Percentiles rank a stretch among this genome's conserved stretches.
These are phyloP conservation scores for Aspergillus chevalieri DNA, from an alignment of 2,329 filamentous ascomycete species.

Conservation along the genomic window DNA sequence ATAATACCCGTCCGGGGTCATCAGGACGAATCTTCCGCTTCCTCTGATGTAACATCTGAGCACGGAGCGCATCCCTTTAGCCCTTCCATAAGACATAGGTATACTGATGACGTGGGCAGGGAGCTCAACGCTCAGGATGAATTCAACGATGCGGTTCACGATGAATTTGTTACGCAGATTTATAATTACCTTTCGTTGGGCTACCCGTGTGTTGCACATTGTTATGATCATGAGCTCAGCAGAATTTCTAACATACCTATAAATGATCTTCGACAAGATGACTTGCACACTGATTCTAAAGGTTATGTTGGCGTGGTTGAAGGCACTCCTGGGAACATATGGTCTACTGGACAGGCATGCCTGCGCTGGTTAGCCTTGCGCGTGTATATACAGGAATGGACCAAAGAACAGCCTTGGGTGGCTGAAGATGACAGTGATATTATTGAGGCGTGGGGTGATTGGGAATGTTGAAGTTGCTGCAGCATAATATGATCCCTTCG, in stretches of 20 bases:
- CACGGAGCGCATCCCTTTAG: background rate
- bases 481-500: slow-evolving; percentile 37
- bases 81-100: background rate
- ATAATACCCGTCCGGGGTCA: slow-evolving; percentile 14
- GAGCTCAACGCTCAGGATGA: slow-evolving; percentile 34
- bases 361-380: slow-evolving; percentile 78
- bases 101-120: slow-evolving; percentile 20
- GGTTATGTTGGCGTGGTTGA: slow-evolving; percentile 62
- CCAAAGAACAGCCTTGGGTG: slow-evolving; percentile 73
- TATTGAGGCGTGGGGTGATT: slow-evolving; percentile 59
- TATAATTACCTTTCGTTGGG: slow-evolving; percentile 95
- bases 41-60: background rate
- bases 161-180: slow-evolving; percentile 85
- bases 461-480: slow-evolving; percentile 62
- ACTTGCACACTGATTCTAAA: slow-evolving; percentile 58
- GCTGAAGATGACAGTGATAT: slow-evolving; percentile 48
- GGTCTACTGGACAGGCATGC: slow-evolving; percentile 48
- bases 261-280: slow-evolving; percentile 64
- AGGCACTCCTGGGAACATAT: slow-evolving; percentile 40
- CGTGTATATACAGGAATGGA: slow-evolving; percentile 84
- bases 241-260: slow-evolving; percentile 69
- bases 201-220: slow-evolving; percentile 76
- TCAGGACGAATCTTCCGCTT: background rate
- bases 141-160: slow-evolving; percentile 64
- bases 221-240: slow-evolving; percentile 77